Base-by-base conservation (phyloP, 2,329 filamentous ascomycete genomes). In the Cyphellophora attinorum region DNA sequence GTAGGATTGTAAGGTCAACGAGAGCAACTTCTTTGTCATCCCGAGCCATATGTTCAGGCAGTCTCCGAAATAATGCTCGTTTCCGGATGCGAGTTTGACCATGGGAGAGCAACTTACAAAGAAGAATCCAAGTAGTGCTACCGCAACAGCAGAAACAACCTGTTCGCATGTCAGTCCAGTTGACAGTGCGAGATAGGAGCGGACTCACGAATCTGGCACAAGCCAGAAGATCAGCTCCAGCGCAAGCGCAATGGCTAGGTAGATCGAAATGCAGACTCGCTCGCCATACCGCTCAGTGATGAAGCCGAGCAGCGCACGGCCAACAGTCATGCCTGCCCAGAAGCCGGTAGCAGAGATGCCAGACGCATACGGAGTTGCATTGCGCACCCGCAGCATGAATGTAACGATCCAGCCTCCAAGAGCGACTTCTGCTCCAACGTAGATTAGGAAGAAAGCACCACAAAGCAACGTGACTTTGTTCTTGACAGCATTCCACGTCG, bases 351-450 rank as follows among this genome's bases (percentile, higher is more conserved):
- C 79, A 0, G 74, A 76, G 61, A 91, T 74, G 2, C 85, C 85
- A 19, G 79, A 78, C 3, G 76, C 69, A 51, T 89, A 89, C 0
- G 75, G 62, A 14, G 65, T 68, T 2, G 77, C 82, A 21, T 79
- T 56, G n/a, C 86, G 73, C 14, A 85, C 77, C 12, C 72, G 65
- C 12, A 86, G 74, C 82, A 93, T 91, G 53, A 93, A 91, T 15
- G 35, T 42, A 33, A 84, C 77, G 42, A 93, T 79, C 84, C 84
- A 91, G 11, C 84, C 84, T 13, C 80, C 79, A 2, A 86, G 62
- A 1, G 74, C 76, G 8, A 64, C 62, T 39, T 93, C 85, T 5
- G 74, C 70, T 3, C 85, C 85, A 1, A 89, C 79, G 50, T 93
- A 93, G 6, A 76, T 74, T 4, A 93, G 68, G 11, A 93, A 61